Evolutionary conservation across 768 basidiomycete genomes (phyloP).

Genomic region (Leccinum subgranulosum): DNA sequence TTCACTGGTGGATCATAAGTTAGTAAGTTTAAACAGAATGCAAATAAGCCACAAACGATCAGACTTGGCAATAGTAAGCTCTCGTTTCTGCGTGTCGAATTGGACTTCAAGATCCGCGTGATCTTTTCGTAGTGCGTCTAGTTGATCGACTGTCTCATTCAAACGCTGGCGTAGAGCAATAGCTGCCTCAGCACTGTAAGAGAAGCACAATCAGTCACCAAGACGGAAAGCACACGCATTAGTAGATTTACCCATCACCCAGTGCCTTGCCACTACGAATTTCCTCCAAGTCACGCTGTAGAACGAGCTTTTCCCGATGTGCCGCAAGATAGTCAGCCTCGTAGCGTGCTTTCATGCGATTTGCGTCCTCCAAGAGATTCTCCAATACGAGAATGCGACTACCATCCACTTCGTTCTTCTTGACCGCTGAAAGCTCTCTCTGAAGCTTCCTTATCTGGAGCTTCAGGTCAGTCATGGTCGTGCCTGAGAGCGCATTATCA

Average conservation of each 20-base stretch:
- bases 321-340: slow-evolving; percentile 83
- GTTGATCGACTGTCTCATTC: slow-evolving; percentile 82
- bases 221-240: background rate
- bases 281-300: slow-evolving; percentile 83
- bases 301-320: slow-evolving; percentile 76
- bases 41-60: slow-evolving; percentile 54
- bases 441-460: slow-evolving; percentile 79
- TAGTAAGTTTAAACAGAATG: background rate
- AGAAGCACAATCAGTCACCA: slow-evolving; percentile 2
- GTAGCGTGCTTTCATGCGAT: slow-evolving; percentile 84
- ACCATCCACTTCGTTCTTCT: slow-evolving; percentile 72
- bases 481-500: slow-evolving; percentile 80
- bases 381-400: slow-evolving; percentile 83
- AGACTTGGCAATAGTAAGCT: slow-evolving; percentile 81
- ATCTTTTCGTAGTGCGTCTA: slow-evolving; percentile 66
- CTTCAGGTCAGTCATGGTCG: slow-evolving; percentile 90
- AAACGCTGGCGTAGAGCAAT: slow-evolving; percentile 85
- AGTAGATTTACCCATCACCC: slow-evolving; percentile 67
- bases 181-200: slow-evolving; percentile 71
- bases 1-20: slow-evolving; percentile 52
- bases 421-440: slow-evolving; percentile 73
- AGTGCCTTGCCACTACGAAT: slow-evolving; percentile 82
- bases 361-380: slow-evolving; percentile 88
- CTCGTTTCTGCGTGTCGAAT: slow-evolving; percentile 56
- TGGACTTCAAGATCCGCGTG: slow-evolving; percentile 71